phyloP scores from a whole-genome alignment of 1,139 yeast species.

The Candida glucosophila region DNA sequence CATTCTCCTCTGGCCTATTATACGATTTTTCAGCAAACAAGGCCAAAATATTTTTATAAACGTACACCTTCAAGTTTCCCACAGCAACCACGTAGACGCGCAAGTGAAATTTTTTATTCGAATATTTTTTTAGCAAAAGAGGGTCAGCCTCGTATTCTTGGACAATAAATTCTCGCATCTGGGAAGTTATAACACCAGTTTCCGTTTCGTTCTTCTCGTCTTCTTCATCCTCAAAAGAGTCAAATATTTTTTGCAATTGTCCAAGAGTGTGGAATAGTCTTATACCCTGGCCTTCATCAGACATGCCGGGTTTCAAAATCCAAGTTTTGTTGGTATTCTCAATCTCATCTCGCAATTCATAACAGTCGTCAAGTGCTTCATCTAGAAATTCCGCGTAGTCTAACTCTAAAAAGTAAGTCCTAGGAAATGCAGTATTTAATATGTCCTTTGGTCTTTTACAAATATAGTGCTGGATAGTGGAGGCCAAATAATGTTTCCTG shows the following conservation, averaged over 20 bases:
- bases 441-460: conserved; percentile 70
- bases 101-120: conserved; percentile 77
- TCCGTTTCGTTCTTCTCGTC: conserved; percentile 21
- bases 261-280: conserved; percentile 69
- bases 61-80: conserved; percentile 70
- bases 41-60: conserved; percentile 70
- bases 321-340: conserved; percentile 59
- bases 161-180: conserved; percentile 81
- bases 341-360: conserved; percentile 75
- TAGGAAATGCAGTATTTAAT: conserved; percentile 57
- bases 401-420: conserved; percentile 72
- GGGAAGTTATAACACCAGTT: conserved; percentile 72
- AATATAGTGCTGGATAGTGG: conserved; percentile 63
- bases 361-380: conserved; percentile 85
- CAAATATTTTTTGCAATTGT: conserved; percentile 74
- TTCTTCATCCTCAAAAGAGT: conserved; percentile 55
- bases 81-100: conserved; percentile 75
- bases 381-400: conserved; percentile 95
- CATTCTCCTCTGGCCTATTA: conserved; percentile 23
- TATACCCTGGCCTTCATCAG: conserved; percentile 95
- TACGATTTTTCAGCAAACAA: conserved; percentile 63
- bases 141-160: conserved; percentile 73
- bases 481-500: conserved; percentile 79
- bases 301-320: conserved; percentile 94
- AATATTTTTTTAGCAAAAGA: conserved; percentile 50